Percentiles rank a stretch among this genome's conserved stretches.
Evolutionary conservation across 306 rosid species (phyloP).

Genomic region (Trifolium pratense): DNA sequence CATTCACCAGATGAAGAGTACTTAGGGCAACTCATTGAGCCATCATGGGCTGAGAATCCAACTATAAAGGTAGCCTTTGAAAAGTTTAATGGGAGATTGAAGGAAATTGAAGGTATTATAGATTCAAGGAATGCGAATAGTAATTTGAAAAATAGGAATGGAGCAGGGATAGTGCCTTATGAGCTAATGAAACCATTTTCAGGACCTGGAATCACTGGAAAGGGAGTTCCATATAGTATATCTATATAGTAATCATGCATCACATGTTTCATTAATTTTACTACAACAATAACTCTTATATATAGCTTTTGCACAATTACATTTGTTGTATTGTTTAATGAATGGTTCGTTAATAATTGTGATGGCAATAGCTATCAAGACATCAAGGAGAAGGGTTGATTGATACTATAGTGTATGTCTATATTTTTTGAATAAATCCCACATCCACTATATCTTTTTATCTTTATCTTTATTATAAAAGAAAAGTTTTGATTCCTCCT

Average conservation of each 20-base stretch:
- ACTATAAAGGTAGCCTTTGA: slow-evolving; percentile 43
- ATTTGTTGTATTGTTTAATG: neutral
- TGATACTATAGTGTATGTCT: too few species aligned
- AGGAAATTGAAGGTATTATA: slow-evolving; percentile 51
- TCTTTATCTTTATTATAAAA: too few species aligned
- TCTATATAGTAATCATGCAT: slow-evolving; percentile 34
- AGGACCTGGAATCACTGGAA: slow-evolving; percentile 55
- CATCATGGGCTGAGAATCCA: slow-evolving; percentile 49
- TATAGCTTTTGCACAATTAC: neutral
- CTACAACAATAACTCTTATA: neutral
- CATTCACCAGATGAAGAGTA: slow-evolving; percentile 60
- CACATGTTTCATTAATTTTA: neutral
- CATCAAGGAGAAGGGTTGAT: too few species aligned
- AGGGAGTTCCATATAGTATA: slow-evolving; percentile 54
- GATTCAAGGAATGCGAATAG: slow-evolving; percentile 50
- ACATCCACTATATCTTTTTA: too few species aligned
- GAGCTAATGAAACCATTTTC: slow-evolving; percentile 60
- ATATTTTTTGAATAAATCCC: neutral
- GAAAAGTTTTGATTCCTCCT: too few species aligned
- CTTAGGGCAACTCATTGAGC: slow-evolving; percentile 43
- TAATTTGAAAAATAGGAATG: slow-evolving; percentile 46
- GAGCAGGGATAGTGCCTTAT: slow-evolving; percentile 56
- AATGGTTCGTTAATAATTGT: neutral
- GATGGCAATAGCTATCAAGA: too few species aligned
- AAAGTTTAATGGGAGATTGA: slow-evolving; percentile 42